Base-by-base conservation (phyloP, 371 early-diverging fungal genomes). In the Mycotypha africana region DNA sequence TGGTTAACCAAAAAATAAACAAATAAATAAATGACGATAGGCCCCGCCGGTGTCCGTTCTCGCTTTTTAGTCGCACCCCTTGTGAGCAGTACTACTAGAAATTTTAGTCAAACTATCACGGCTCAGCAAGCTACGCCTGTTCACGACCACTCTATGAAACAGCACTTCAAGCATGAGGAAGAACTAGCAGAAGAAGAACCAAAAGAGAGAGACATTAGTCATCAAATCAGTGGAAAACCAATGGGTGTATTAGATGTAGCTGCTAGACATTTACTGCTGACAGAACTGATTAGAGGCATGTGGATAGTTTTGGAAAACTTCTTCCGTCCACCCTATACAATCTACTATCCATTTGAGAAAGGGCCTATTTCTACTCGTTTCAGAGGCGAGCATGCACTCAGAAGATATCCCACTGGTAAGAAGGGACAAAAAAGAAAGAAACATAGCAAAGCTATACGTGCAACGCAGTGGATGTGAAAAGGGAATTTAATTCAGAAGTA, bases 271-370 rank as follows among this genome's bases (percentile, higher is more conserved):
- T 79, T 96, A 60, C 78, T 95, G 53, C 67, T 94, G 58, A 93
- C 95, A 26, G 98, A 97, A 68, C 62, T 97, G 52, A 65, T 93
- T 42, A 76, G 96, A 46, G 93, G 95, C 41, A 88, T 88, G 86
- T 94, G 87, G 87, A 66, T 95, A 23, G 93, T 93, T 23, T 56
- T 92, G 21, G 95, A 94, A 70, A 83, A 90, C 46, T 91, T 95
- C 74, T 92, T 95, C 87, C 87, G 93, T 51, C 86, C 93, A 50
- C 93, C 96, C 23, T 97, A 93, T 71, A 97, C 98, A 26, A 85
- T 96, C 59, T 86, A 84, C 71, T 97, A 97, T 70, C 98, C 98
- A 15, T 89, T 80, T 58, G 98, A 97, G 67, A 97, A 96, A 81
- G 93, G 93, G 25, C 87, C 94, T 15, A 62, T 96, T 42, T 85